Conservation (phyloP, 2,329 filamentous ascomycete species). For the Colletotrichum noveboracense region DNA sequence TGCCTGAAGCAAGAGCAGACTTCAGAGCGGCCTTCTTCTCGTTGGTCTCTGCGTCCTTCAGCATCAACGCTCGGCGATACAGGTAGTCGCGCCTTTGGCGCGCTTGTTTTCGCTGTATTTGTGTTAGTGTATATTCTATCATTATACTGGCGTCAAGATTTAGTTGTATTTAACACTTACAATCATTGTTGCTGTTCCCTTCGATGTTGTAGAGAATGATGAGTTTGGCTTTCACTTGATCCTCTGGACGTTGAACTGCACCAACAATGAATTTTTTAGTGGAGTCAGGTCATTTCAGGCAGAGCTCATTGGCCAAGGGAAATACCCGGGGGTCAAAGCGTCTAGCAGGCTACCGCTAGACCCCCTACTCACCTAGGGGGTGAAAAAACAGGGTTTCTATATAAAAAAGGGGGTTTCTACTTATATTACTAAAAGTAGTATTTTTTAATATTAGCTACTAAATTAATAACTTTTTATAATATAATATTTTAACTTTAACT, state of each 20-base stretch:
- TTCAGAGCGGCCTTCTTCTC: constrained; percentile 90
- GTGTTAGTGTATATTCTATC: neutral
- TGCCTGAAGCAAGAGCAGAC: constrained; percentile 85
- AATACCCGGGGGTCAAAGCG: neutral
- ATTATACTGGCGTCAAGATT: neutral
- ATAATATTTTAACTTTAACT: no score
- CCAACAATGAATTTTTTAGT: neutral
- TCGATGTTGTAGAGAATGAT: neutral
- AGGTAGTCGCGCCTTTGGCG: constrained; percentile 55
- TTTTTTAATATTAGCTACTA: no score
- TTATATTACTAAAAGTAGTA: no score
- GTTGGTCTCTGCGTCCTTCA: constrained; percentile 90
- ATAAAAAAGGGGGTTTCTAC: no score
- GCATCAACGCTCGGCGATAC: constrained; percentile 84
- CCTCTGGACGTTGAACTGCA: neutral
- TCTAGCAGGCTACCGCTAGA: no score
- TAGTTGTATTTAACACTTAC: neutral
- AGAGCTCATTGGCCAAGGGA: neutral
- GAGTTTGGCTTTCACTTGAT: neutral
- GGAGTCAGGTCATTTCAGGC: neutral
- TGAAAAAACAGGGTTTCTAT: no score
- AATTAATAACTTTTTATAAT: no score
- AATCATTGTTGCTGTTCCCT: neutral
- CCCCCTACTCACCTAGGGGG: no score
- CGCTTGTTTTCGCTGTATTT: neutral